Conservation (phyloP, 2,329 filamentous ascomycete genomes). For the Talaromyces marneffei region DNA sequence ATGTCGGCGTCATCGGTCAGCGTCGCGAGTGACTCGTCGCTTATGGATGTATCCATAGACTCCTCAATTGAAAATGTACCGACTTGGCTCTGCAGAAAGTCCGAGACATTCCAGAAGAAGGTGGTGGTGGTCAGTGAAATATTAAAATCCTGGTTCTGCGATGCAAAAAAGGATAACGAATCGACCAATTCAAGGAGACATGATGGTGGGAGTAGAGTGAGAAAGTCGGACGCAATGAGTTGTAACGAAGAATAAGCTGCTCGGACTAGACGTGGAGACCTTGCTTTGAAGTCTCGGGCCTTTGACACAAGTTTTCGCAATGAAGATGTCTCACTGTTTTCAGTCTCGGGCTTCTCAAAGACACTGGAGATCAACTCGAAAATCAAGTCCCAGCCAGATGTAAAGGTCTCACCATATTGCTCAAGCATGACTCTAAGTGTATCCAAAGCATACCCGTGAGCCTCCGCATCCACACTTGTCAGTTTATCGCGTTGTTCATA, state of each 20-base stretch:
- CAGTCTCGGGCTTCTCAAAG: slow-evolving; percentile 52
- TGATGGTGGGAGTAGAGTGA: slow-evolving; percentile 63
- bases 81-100: slow-evolving; percentile 61
- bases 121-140: slow-evolving; percentile 92
- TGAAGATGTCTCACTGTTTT: slow-evolving; percentile 15
- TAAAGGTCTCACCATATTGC: slow-evolving; percentile 76
- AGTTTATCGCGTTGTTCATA: slow-evolving; percentile 53
- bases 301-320: slow-evolving; percentile 12
- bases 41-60: slow-evolving; percentile 42
- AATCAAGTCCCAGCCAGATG: slow-evolving; percentile 76
- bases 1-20: slow-evolving; percentile 56
- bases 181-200: slow-evolving; percentile 76
- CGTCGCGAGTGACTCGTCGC: slow-evolving; percentile 51
- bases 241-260: slow-evolving; percentile 85
- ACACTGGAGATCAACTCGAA: slow-evolving; percentile 82
- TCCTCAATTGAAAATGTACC: slow-evolving; percentile 36
- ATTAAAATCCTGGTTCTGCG: slow-evolving; percentile 86
- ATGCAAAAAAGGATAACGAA: slow-evolving; percentile 82
- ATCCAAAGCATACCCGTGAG: slow-evolving; percentile 74
- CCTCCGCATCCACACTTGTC: slow-evolving; percentile 64
- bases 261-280: slow-evolving; percentile 69
- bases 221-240: slow-evolving; percentile 90
- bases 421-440: slow-evolving; percentile 78
- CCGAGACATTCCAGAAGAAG: slow-evolving; percentile 92
- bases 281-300: slow-evolving; percentile 21